Percentiles rank a stretch among this genome's conserved stretches.
Evolutionary conservation across 176 grass and related monocot species (phyloP).

Genomic region (Panicum miliaceum): DNA sequence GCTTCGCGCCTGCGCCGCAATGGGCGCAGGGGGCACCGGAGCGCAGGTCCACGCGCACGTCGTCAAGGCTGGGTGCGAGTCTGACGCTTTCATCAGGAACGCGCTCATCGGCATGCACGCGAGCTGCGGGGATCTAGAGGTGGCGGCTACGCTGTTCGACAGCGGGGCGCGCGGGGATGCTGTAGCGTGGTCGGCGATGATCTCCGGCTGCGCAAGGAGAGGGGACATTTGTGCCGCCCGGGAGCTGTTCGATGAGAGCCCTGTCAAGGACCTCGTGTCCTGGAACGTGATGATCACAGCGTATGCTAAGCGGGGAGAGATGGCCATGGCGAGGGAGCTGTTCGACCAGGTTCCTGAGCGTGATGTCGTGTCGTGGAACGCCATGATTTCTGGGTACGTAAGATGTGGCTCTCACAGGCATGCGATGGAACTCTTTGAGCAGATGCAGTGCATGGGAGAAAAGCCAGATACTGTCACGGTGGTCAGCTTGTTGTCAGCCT

Average conservation of each 20-base stretch:
- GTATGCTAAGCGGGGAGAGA: conserved; percentile 66
- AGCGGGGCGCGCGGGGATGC: conserved; percentile 57
- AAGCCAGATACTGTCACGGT: conserved; percentile 75
- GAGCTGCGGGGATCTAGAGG: conserved; percentile 62
- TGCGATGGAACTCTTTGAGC: conserved; percentile 66
- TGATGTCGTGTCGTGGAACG: conserved; percentile 84
- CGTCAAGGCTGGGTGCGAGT: conserved; percentile 59
- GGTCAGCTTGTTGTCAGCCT: conserved; percentile 72
- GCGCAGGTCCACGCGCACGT: conserved; percentile 68
- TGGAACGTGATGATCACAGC: conserved; percentile 93
- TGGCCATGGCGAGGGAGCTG: conserved; percentile 64
- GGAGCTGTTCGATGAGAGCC: conserved; percentile 71
- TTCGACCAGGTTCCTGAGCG: conserved; percentile 60
- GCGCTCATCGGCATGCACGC: conserved; percentile 87
- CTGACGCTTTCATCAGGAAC: conserved; percentile 72
- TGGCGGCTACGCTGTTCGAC: conserved; percentile 63
- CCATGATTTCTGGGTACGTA: conserved; percentile 84
- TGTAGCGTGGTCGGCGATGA: conserved; percentile 79
- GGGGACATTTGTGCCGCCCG: conserved; percentile 65
- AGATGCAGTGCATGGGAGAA: conserved; percentile 66
- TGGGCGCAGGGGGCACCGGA: conserved; percentile 50
- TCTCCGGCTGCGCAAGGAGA: conserved; percentile 65
- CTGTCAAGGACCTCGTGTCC: conserved; percentile 74
- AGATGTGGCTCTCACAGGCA: conserved; percentile 49
- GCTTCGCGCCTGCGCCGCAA: conserved; percentile 78